Base-by-base conservation (phyloP, 2,329 filamentous ascomycete species). In the Neopestalotiopsis clavispora region DNA sequence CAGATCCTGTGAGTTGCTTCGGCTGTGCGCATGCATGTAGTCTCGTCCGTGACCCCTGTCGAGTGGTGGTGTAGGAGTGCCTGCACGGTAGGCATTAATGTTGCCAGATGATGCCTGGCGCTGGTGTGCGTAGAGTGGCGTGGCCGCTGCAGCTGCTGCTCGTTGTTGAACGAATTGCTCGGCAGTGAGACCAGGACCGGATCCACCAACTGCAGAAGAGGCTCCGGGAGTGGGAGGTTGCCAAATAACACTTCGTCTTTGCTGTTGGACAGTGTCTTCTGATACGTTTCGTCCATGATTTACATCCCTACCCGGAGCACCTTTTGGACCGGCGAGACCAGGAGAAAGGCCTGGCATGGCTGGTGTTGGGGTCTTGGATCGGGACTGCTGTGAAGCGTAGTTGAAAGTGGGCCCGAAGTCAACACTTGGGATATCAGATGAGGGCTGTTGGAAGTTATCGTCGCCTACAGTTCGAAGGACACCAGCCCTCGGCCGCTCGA, bases 371-470 rank as follows among this genome's bases (percentile, higher is more conserved):
- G 75, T 74, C 70, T 80, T 82, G 68, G 72, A 79, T 5, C 78
- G 73, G 2, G 77, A 71, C n/a, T 79, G 69, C 20, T 77, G 70
- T 59, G 75, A 71, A 13, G 80, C 82, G 42, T 94, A 91, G 69
- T 92, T 91, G 74, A 93, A 82, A 0, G 95, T 97, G 5, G 91
- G 94, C 0, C 95, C 95, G 80, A 98, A 98, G 78, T 98, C 91
- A 71, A 97, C 88, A 4, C 86, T 82, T 1, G 94, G 93, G 70
- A 97, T 90, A 68, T 89, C 85, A 67, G 71, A 73, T 14, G 74
- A 80, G 7, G 61, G 61, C 38, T 65, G 69, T n/a, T 28, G n/a
- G 30, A 45, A 20, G 45, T 30, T 57, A 3, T 76, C 75, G n/a
- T 84, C 84, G 4, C 94, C 94, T 12, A 95, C 90, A 1, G 92